Base-by-base conservation (phyloP, 169 alveolate genomes). In the Babesia bovis region DNA sequence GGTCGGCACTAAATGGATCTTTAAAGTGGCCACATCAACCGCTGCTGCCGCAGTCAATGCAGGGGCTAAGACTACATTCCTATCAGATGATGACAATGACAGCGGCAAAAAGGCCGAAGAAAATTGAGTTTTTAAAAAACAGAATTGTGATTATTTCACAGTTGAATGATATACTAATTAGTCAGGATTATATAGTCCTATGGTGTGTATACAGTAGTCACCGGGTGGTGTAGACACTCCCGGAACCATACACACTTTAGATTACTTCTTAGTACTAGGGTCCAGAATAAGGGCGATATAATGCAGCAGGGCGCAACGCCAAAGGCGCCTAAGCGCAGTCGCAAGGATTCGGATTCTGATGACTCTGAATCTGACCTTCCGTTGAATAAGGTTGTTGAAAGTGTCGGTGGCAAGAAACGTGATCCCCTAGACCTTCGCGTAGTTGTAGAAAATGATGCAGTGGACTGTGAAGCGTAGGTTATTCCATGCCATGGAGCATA, bases 391-490 rank as follows among this genome's bases (percentile, higher is more conserved):
- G 75, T 53, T 10, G 36, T 79, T n/a, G 49, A 35, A 10, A 50
- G 50, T 45, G 51, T 52, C 41, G 69, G 78, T 47, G 74, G 59
- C 52, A 89, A 85, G 41, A 83, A 66, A 57, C 79, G 91, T 30
- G 91, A 84, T 42, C 73, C 85, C 58, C 66, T 85, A 40, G 94
- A 89, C 63, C 50, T 89, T 28, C 74, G 82, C 26, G 57, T 83
- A 44, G 83, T 81, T n/a, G 55, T 89, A 25, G 91, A 85, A 42
- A 92, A 85, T 53, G 94, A 89, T 66, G 89, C 79, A 21, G 90
- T 61, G 41, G 94, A 89, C 42, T 83, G 88, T 21, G 85, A 74
- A 19, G 85, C 77, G 93, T 88, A 76, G 59, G 84, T 59, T 13
- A 17, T 1, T 4, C 42, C 45, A 19, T 6, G 13, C 9, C 3